These are phyloP conservation scores for Oidiodendron maius DNA, from an alignment of 495 filamentous ascomycete species.

Conservation along the genomic window DNA sequence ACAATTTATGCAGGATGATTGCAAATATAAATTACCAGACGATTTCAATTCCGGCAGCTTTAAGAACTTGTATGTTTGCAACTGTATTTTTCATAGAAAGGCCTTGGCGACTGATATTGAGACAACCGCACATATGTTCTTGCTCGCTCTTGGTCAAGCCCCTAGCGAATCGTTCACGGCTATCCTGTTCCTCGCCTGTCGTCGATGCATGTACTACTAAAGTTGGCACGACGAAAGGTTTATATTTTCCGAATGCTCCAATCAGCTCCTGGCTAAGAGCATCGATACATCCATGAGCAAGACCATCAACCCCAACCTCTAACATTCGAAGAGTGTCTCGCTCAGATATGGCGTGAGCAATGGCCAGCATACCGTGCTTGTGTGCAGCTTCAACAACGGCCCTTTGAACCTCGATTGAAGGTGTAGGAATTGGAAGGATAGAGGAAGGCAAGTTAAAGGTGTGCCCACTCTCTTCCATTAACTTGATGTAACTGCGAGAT, in stretches of 20 bases:
- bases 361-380: not conserved
- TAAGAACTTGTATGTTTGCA: not conserved
- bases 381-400: not conserved
- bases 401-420: not conserved
- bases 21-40: not conserved
- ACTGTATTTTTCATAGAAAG: not conserved
- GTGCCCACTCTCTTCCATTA: not conserved
- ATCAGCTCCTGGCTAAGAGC: not conserved
- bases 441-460: too few relatives aligned
- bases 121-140: not conserved
- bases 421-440: not conserved
- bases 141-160: not conserved
- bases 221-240: not conserved
- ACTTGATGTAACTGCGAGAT: not conserved
- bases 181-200: not conserved
- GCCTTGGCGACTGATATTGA: not conserved
- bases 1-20: not conserved
- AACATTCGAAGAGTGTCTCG: not conserved
- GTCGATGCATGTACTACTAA: not conserved
- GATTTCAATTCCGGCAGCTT: not conserved
- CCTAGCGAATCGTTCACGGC: not conserved
- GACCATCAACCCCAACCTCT: not conserved
- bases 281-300: not conserved
- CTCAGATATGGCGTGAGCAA: not conserved
- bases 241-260: not conserved